Evolutionary conservation across 495 filamentous ascomycete genomes (phyloP).

Genomic region (Cladorrhinum samala): DNA sequence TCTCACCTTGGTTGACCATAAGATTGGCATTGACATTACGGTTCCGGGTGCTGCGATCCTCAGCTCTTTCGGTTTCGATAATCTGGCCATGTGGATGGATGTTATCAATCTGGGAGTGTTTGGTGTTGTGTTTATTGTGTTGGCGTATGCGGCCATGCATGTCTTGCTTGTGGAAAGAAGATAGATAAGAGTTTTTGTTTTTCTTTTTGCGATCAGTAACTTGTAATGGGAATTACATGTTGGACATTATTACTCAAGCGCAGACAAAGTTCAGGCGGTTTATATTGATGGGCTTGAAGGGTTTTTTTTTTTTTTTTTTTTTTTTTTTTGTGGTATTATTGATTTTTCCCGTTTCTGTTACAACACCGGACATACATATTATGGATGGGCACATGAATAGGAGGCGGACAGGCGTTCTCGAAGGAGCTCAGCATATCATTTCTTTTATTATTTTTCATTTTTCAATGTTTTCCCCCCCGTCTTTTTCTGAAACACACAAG

Average conservation of each 20-base stretch:
- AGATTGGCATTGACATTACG: slow-evolving; percentile 92
- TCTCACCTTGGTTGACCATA: slow-evolving; percentile 82
- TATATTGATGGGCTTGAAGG: slow-evolving; percentile 3
- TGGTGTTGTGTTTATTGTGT: slow-evolving; percentile 72
- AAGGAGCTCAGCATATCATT: background rate
- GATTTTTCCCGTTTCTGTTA: background rate
- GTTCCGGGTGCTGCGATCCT: slow-evolving; percentile 93
- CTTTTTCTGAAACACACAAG: background rate
- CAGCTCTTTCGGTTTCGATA: slow-evolving; percentile 87
- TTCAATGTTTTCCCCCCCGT: background rate
- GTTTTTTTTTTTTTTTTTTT: slow-evolving; percentile 8
- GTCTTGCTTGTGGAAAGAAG: slow-evolving; percentile 86
- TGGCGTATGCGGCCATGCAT: slow-evolving; percentile 93
- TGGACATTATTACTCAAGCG: too few species aligned
- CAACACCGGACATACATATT: background rate
- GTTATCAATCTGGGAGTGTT: slow-evolving; percentile 76
- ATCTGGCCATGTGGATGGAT: slow-evolving; percentile 76
- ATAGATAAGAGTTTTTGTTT: slow-evolving; percentile 29
- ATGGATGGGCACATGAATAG: background rate
- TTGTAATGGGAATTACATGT: background rate
- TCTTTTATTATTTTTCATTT: background rate
- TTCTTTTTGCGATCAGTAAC: slow-evolving; percentile 1
- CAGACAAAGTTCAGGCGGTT: too few species aligned
- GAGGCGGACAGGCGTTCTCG: background rate
- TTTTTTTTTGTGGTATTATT: background rate